Evolutionary conservation across 2,329 filamentous ascomycete genomes (phyloP).

Genomic region (Nemania bipapillata): DNA sequence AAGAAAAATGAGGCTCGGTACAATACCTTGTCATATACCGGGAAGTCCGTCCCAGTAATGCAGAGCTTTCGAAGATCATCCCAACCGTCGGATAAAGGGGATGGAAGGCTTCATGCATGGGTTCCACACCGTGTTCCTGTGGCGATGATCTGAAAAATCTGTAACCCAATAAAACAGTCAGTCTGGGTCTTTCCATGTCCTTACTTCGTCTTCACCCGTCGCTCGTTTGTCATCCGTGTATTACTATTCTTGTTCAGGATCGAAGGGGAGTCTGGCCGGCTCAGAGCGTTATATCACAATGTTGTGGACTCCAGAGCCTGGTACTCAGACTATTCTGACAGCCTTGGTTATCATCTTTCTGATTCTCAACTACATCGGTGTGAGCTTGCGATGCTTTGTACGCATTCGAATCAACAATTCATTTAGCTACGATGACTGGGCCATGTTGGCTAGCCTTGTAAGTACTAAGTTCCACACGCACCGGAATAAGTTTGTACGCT

Average conservation of each 20-base stretch:
- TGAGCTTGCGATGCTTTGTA: slow-evolving; percentile 29
- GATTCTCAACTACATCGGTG: slow-evolving; percentile 27
- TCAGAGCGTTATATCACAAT: slow-evolving; percentile 9
- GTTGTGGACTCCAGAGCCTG: slow-evolving; percentile 25
- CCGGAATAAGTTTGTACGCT: not conserved
- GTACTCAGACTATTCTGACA: slow-evolving; percentile 23
- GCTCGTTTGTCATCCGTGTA: slow-evolving; percentile 15
- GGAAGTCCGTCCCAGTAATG: slow-evolving; percentile 14
- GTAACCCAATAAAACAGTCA: not conserved
- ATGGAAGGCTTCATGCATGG: slow-evolving; percentile 10
- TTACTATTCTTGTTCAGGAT: not conserved
- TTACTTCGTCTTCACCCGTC: slow-evolving; percentile 9
- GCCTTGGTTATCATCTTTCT: slow-evolving; percentile 27
- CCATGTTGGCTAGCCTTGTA: slow-evolving; percentile 31
- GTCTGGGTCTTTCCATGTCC: not conserved
- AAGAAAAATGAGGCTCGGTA: slow-evolving; percentile 6
- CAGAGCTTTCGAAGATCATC: slow-evolving; percentile 24
- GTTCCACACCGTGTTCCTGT: slow-evolving; percentile 4
- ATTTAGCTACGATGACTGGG: slow-evolving; percentile 34
- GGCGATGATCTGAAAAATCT: slow-evolving; percentile 1
- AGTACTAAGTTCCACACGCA: slow-evolving; percentile 10
- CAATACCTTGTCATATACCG: slow-evolving; percentile 3
- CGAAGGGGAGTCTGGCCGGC: not conserved
- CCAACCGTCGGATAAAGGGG: slow-evolving; percentile 10
- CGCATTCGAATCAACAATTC: slow-evolving; percentile 29